A percentile compares a stretch with the other conserved stretches of the same genome.
Conservation (phyloP, 1,139 yeast genomes). For the Hansenula lynferdii region DNA sequence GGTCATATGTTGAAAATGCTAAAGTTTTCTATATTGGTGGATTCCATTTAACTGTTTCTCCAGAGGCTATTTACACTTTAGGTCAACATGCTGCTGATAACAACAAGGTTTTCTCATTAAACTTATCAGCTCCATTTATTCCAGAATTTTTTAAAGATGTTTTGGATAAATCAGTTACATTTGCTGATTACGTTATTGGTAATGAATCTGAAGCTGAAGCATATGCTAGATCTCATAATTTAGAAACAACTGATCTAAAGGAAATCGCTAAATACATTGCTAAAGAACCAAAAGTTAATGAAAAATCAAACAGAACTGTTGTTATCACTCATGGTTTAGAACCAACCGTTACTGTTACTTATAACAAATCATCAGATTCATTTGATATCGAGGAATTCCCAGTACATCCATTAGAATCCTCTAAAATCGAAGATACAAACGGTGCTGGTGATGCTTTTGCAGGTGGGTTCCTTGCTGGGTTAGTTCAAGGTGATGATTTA, state of each 20-base stretch:
- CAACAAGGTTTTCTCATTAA: slow-evolving; percentile 80
- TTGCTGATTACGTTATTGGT: slow-evolving; percentile 89
- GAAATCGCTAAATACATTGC: slow-evolving; percentile 84
- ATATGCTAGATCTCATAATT: slow-evolving; percentile 80
- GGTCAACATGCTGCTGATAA: slow-evolving; percentile 89
- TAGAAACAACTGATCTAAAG: slow-evolving; percentile 56
- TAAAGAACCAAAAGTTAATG: slow-evolving; percentile 70
- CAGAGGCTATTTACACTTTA: slow-evolving; percentile 83
- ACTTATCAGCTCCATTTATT: slow-evolving; percentile 95
- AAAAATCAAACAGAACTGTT: slow-evolving; percentile 71
- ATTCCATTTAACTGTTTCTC: slow-evolving; percentile 96
- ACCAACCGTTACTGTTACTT: slow-evolving; percentile 73
- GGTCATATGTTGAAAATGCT: slow-evolving; percentile 81
- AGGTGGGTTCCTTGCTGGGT: slow-evolving; percentile 91
- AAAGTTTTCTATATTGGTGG: slow-evolving; percentile 91
- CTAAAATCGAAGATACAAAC: slow-evolving; percentile 82
- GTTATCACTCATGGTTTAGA: slow-evolving; percentile 91
- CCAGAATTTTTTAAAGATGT: slow-evolving; percentile 94
- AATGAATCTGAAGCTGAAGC: slow-evolving; percentile 98
- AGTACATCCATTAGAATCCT: slow-evolving; percentile 65
- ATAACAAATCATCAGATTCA: slow-evolving; percentile 41
- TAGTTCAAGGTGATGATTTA: slow-evolving; percentile 68
- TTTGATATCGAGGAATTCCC: slow-evolving; percentile 49
- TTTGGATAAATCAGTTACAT: slow-evolving; percentile 73
- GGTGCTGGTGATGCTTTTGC: slow-evolving; percentile 99